A percentile compares a stretch with the other conserved stretches of the same genome.
These are phyloP conservation scores for Suillus placidus DNA, from an alignment of 768 basidiomycete species.

Conservation along the genomic window DNA sequence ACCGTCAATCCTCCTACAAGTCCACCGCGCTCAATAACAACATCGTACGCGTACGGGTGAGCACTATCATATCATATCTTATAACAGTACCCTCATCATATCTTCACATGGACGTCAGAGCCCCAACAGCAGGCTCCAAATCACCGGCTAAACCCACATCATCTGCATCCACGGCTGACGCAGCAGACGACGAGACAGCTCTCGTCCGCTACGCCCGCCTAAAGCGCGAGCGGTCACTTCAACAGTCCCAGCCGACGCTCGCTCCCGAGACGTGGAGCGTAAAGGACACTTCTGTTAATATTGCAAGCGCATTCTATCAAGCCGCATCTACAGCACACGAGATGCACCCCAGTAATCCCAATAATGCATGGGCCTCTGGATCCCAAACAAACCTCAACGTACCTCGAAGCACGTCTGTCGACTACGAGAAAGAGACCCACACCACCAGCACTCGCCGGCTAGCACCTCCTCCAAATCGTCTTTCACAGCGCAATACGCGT, in stretches of 20 bases:
- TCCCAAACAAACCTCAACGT: slow-evolving; percentile 49
- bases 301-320: slow-evolving; percentile 78
- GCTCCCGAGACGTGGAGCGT: slow-evolving; percentile 73
- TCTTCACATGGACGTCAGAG: slow-evolving; percentile 41
- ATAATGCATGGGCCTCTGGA: slow-evolving; percentile 68
- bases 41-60: slow-evolving; percentile 75
- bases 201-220: slow-evolving; percentile 51
- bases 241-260: slow-evolving; percentile 24
- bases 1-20: slow-evolving; percentile 33
- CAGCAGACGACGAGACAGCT: slow-evolving; percentile 47
- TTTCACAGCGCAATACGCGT: slow-evolving; percentile 34
- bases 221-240: slow-evolving; percentile 44
- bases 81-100: slow-evolving; percentile 20
- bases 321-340: slow-evolving; percentile 53
- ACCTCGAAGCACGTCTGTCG: slow-evolving; percentile 77
- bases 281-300: slow-evolving; percentile 85
- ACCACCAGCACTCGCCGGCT: slow-evolving; percentile 58
- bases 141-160: slow-evolving; percentile 59
- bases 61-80: slow-evolving; percentile 26
- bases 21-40: slow-evolving; percentile 47
- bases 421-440: slow-evolving; percentile 71
- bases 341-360: slow-evolving; percentile 54
- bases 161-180: slow-evolving; percentile 41
- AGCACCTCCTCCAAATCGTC: slow-evolving; percentile 60
- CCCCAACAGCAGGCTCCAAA: slow-evolving; percentile 56